A percentile compares a stretch with the other conserved stretches of the same genome.
Conservation (phyloP, 352 stramenopile genomes). For the Pythium chondricola region DNA sequence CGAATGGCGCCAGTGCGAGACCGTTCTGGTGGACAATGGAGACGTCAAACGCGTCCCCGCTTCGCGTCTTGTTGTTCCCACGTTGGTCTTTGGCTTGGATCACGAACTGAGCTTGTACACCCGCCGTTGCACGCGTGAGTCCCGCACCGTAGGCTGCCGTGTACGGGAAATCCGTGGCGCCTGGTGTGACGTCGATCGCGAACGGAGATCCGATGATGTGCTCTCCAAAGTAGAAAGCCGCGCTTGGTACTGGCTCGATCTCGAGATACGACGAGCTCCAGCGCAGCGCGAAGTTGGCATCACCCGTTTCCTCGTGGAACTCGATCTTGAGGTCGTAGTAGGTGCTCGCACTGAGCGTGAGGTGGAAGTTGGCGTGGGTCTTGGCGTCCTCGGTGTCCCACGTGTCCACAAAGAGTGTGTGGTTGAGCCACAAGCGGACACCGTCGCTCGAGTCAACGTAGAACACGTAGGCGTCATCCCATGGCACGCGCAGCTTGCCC, state of each 20-base stretch:
- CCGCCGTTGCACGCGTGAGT: slow-evolving; percentile 67
- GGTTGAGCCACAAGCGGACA: slow-evolving; percentile 91
- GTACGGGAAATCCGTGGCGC: slow-evolving; percentile 93
- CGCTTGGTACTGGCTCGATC: slow-evolving; percentile 77
- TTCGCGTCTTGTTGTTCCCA: slow-evolving; percentile 88
- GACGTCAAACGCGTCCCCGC: slow-evolving; percentile 76
- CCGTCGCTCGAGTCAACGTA: slow-evolving; percentile 91
- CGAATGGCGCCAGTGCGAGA: slow-evolving; percentile 44
- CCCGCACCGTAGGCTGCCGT: slow-evolving; percentile 87
- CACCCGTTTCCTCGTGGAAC: slow-evolving; percentile 92
- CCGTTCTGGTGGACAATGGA: slow-evolving; percentile 41
- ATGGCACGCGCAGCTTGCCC: slow-evolving; percentile 86
- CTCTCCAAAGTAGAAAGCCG: slow-evolving; percentile 77
- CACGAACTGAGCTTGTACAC: slow-evolving; percentile 84
- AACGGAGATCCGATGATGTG: slow-evolving; percentile 95
- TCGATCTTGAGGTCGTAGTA: slow-evolving; percentile 95
- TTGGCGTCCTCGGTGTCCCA: slow-evolving; percentile 68
- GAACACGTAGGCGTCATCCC: slow-evolving; percentile 89
- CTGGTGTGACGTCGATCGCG: slow-evolving; percentile 81
- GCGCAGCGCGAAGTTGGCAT: slow-evolving; percentile 77
- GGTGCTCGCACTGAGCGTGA: slow-evolving; percentile 47
- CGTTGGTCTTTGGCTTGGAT: slow-evolving; percentile 93
- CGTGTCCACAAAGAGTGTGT: slow-evolving; percentile 89
- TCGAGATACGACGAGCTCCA: slow-evolving; percentile 92
- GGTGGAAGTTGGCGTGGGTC: slow-evolving; percentile 62